Percentiles rank a stretch among this genome's conserved stretches.
Evolutionary conservation across 106 monocot species (phyloP).

Genomic region (Cymbidium sinense): DNA sequence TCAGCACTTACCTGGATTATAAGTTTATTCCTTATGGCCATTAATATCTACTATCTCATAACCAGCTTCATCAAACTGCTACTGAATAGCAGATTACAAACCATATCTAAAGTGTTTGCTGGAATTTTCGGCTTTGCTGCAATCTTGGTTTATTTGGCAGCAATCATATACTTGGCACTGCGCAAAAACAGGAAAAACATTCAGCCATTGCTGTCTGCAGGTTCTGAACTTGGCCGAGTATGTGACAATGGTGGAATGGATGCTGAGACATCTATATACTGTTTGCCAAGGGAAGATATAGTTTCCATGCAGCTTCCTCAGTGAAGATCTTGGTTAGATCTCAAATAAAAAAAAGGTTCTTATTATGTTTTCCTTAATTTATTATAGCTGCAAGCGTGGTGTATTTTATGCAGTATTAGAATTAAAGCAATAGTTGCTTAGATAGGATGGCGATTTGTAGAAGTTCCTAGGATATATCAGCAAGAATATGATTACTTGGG

Average conservation of each 20-base stretch:
- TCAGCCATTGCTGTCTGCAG: constrained; percentile 37
- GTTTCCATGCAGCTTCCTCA: constrained; percentile 74
- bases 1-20: constrained; percentile 76
- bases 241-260: constrained; percentile 8
- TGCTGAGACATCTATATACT: constrained; percentile 13
- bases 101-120: constrained; percentile 38
- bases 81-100: constrained; percentile 37
- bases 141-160: constrained; percentile 55
- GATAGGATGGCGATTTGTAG: neutral
- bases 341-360: constrained; percentile 13
- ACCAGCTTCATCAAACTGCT: constrained; percentile 64
- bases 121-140: constrained; percentile 79
- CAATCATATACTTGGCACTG: constrained; percentile 60
- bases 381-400: neutral
- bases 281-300: constrained; percentile 81
- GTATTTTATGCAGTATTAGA: neutral
- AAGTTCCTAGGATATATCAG: no score
- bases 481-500: no score
- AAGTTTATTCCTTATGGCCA: constrained; percentile 68
- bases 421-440: neutral
- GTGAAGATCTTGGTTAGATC: constrained; percentile 13
- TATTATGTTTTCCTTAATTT: neutral
- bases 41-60: constrained; percentile 77
- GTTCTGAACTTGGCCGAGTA: constrained; percentile 29
- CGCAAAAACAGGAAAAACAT: constrained; percentile 61